Conservation (phyloP, 2,329 filamentous ascomycete species). For the Xylariomycetidae sp. region DNA sequence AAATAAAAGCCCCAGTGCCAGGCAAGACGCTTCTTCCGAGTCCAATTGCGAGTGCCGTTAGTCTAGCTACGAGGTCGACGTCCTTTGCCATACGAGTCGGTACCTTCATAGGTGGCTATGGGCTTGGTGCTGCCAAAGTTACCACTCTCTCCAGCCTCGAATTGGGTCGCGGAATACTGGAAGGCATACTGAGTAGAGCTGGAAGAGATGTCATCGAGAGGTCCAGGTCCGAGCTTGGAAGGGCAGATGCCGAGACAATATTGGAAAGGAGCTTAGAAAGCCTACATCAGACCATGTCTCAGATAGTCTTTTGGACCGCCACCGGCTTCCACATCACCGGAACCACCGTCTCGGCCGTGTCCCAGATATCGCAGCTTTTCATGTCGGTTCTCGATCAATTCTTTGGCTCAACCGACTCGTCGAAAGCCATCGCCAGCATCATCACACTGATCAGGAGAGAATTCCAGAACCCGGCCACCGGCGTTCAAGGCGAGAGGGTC, state of each 20-base stretch:
- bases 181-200: conserved; percentile 48
- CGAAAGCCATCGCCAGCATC: conserved; percentile 62
- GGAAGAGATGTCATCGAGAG: conserved; percentile 44
- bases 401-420: conserved; percentile 65
- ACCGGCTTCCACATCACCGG: conserved; percentile 56
- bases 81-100: conserved; percentile 52
- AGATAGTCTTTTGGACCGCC: conserved; percentile 57
- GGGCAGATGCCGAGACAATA: conserved; percentile 50
- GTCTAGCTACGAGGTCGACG: conserved; percentile 56
- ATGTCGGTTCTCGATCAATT: conserved; percentile 59
- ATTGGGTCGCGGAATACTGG: conserved; percentile 49
- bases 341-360: conserved; percentile 49
- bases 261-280: conserved; percentile 52
- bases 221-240: conserved; percentile 42
- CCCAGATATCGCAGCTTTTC: conserved; percentile 53
- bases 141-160: conserved; percentile 55
- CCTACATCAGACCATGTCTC: conserved; percentile 53
- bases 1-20: conserved; percentile 9
- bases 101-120: conserved; percentile 46
- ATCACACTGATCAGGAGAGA: conserved; percentile 60
- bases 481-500: conserved; percentile 53
- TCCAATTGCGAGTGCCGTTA: conserved; percentile 54
- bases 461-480: conserved; percentile 59
- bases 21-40: conserved; percentile 51
- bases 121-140: conserved; percentile 49